Base-by-base conservation (phyloP, 257 asterid species). In the Vinca minor region DNA sequence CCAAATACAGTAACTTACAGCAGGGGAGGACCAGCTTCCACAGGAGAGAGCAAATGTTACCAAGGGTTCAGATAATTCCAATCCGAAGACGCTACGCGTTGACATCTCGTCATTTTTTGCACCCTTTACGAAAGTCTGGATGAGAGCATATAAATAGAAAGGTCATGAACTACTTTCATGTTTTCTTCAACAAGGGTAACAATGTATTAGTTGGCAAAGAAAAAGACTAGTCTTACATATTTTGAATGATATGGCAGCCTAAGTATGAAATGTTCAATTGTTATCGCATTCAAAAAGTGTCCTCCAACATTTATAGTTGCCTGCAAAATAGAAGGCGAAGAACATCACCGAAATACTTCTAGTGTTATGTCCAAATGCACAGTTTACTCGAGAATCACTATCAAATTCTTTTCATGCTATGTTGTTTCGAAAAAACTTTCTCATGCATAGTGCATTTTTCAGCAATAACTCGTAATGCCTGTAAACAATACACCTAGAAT, bases 1-100 rank as follows among this genome's bases (percentile, higher is more conserved):
- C 18, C 38, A 54, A 41, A 28, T 44, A 18, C 46, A 12, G n/a
- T 25, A 67, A 78, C 97, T 81, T 85, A 91, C 97, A 66, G 89
- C 87, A 72, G 97, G 97, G 69, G 97, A 91, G 35, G 96, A 91
- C 88, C 94, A 87, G 84, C 96, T 91, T 76, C 97, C 97, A 59
- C 97, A 91, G 21, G 97, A 91, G 42, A 91, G 96, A 17, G 95
- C 96, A 78, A 91, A 91, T 45, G 97, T 91, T 6, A 87, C 96
- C 65, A 87, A 67, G 10, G 97, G 96, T 76, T 87, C 95, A 0
- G 95, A 87, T 25, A 84, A 71, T 62, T 84, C 95, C 81, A 87
- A 73, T 25, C 92, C 89, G 28, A 84, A 83, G 70, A 62, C 62
- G 70, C 84, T 71, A 14, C 84, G 81, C 15, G 81, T 73, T 5